Conservation (phyloP, 2,329 filamentous ascomycete genomes). For the Sclerotiophoma versabilis region DNA sequence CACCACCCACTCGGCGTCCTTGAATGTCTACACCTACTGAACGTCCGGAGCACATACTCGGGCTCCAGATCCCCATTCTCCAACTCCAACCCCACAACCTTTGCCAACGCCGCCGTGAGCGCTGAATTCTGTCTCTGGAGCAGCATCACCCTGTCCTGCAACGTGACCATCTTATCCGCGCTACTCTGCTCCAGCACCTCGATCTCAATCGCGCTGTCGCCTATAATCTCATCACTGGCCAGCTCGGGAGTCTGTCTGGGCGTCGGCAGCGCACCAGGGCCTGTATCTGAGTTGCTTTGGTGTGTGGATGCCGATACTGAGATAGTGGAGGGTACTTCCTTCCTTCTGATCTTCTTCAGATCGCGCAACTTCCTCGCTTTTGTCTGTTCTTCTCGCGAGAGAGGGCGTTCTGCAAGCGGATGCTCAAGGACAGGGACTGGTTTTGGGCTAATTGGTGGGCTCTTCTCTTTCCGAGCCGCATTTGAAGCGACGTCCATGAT, state of each 20-base stretch:
- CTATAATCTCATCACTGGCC: constrained; percentile 8
- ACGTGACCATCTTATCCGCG: constrained; percentile 20
- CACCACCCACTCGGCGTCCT: constrained; percentile 17
- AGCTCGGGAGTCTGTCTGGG: constrained; percentile 26
- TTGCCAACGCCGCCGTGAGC: constrained; percentile 35
- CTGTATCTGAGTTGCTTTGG: constrained; percentile 17
- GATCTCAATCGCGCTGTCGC: constrained; percentile 13
- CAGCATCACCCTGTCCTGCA: constrained; percentile 28
- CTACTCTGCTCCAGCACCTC: constrained; percentile 16
- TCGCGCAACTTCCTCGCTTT: constrained; percentile 36
- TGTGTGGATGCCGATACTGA: not conserved
- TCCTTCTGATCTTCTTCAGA: constrained; percentile 33
- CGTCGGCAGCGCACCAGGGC: constrained; percentile 21
- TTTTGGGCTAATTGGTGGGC: constrained; percentile 22
- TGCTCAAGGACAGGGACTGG: constrained; percentile 31
- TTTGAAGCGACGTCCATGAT: constrained; percentile 6
- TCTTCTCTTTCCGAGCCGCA: constrained; percentile 25
- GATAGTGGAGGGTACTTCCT: constrained; percentile 17
- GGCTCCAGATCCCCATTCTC: constrained; percentile 30
- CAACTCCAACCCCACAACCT: constrained; percentile 34
- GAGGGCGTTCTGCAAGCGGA: constrained; percentile 25
- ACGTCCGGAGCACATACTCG: constrained; percentile 26
- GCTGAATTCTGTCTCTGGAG: constrained; percentile 38
- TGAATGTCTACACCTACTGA: constrained; percentile 15
- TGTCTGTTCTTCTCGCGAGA: constrained; percentile 30